A percentile compares a stretch with the other conserved stretches of the same genome.
Conservation (phyloP, 2,329 filamentous ascomycete species). For the Microsporum audouinii region DNA sequence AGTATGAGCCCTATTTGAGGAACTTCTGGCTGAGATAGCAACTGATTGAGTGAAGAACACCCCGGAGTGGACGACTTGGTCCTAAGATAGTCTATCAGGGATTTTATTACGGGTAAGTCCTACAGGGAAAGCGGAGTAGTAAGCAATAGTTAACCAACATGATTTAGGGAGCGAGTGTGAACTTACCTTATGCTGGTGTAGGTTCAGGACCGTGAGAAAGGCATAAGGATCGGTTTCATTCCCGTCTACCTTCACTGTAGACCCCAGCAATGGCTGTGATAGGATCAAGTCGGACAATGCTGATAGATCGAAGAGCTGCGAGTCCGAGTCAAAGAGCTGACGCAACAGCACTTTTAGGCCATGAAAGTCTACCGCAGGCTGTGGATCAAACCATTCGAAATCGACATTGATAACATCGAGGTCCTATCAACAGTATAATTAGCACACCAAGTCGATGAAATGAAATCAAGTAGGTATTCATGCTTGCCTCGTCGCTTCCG, state of each 20-base stretch:
- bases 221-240: constrained; percentile 88
- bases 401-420: constrained; percentile 89
- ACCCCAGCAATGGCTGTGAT: constrained; percentile 75
- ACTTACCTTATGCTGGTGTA: constrained; percentile 56
- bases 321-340: constrained; percentile 84
- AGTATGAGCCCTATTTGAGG: constrained; percentile 69
- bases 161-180: not conserved
- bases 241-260: constrained; percentile 93
- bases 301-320: constrained; percentile 75
- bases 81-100: constrained; percentile 60
- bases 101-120: constrained; percentile 59
- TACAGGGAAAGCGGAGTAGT: constrained; percentile 19
- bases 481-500: constrained; percentile 30
- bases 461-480: not conserved
- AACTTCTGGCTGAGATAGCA: constrained; percentile 45
- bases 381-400: constrained; percentile 98
- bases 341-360: constrained; percentile 81
- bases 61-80: constrained; percentile 44
- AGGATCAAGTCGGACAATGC: constrained; percentile 76
- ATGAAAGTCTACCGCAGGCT: constrained; percentile 82
- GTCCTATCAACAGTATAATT: constrained; percentile 45
- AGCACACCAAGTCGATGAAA: not conserved
- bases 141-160: not conserved
- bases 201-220: constrained; percentile 77
- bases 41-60: constrained; percentile 46